These are phyloP conservation scores for Mucor indicus DNA, from an alignment of 371 early-diverging fungal species.

Conservation along the genomic window DNA sequence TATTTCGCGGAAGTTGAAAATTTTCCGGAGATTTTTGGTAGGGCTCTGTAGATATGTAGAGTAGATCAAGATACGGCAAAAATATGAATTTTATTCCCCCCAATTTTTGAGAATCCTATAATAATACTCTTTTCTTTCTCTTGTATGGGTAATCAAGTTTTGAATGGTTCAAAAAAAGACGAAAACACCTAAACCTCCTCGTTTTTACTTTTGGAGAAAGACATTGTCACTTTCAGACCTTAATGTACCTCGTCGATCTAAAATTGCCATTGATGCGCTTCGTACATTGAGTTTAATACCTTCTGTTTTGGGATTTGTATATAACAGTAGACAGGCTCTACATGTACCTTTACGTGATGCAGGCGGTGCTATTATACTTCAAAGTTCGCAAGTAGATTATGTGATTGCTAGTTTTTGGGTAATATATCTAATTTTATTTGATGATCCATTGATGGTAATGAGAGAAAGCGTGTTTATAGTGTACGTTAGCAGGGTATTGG, in stretches of 20 bases:
- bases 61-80: too few relatives aligned
- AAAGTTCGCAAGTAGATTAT: conserved; percentile 55
- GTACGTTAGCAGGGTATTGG: conserved; percentile 58
- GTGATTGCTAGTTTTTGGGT: conserved; percentile 63
- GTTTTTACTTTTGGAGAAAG: conserved; percentile 29
- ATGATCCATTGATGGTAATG: too few relatives aligned
- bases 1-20: too few relatives aligned
- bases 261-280: conserved; percentile 38
- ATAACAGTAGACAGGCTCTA: conserved; percentile 41
- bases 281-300: conserved; percentile 51
- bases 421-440: conserved; percentile 1
- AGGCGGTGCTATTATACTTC: conserved; percentile 44
- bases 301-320: conserved; percentile 46
- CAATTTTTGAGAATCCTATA: too few relatives aligned
- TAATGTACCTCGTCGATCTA: conserved; percentile 41
- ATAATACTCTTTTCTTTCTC: too few relatives aligned
- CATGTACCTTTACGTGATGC: conserved; percentile 50
- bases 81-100: too few relatives aligned
- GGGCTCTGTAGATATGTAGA: too few relatives aligned
- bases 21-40: too few relatives aligned
- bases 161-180: neutral
- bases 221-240: conserved; percentile 34
- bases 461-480: conserved; percentile 29
- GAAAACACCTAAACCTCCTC: conserved; percentile 7
- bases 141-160: too few relatives aligned